Evolutionary conservation across 2,329 filamentous ascomycete genomes (phyloP), one percentile per base, ranked within the genome.

Genomic region (Fusarium praegraminearum): DNA sequence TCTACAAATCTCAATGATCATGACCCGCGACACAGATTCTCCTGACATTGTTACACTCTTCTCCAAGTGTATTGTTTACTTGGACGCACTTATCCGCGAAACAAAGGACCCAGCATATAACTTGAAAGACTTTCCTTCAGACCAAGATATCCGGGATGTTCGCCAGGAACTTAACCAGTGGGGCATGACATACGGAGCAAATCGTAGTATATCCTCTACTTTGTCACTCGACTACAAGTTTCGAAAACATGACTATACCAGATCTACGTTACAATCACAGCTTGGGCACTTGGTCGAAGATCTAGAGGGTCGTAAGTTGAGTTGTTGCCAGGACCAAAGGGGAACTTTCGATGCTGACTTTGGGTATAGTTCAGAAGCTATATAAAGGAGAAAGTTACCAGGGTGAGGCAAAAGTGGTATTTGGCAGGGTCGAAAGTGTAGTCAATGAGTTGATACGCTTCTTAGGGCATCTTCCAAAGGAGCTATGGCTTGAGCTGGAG

Each of bases 211-310:
- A 30, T 35, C 30, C 5, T 70, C 22, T 8, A 62, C 47, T 5
- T 28, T 72, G 26, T 72, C 70, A 1, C 60, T 68, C 41, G 59
- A 72, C 13, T 60, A 57, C 40, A 72, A 72, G 49, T 59, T 72
- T 32, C 63, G 63, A 24, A 52, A 53, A 20, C 50, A 67, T 5
- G 58, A 60, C 32, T 56, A 64, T 22, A 44, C 53, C 16, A 58
- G 49, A 24, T 54, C 50, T 15, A 51, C 41, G 3, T 43, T 57
- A 32, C 26, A 36, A 3, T 55, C 67, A 5, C 46, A 70, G 10
- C 45, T 72, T 15, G 46, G 52, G 3, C 51, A 70, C 13, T 18
- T 72, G 13, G 40, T 51, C 5, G 54, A 55, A 22, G 63, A 70
- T 16, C 30, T 72, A 2, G 47, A 68, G 24, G 36, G 36, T 18